Base-by-base conservation (phyloP, 2,329 filamentous ascomycete species). In the Sarocladiaceae sp. region DNA sequence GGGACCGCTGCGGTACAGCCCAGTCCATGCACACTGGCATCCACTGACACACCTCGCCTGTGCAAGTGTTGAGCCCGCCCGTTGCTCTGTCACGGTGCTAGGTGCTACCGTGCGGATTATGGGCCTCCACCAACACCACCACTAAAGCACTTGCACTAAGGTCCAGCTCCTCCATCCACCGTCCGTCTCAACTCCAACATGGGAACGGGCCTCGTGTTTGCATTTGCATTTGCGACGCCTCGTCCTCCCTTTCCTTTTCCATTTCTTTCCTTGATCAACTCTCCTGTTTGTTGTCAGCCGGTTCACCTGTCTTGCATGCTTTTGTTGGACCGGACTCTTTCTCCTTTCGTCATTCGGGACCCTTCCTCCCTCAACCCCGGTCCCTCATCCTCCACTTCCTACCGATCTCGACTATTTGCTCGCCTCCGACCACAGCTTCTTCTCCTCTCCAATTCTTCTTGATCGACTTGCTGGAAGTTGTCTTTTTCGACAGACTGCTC, bases 91-190 rank as follows among this genome's bases (percentile, higher is more conserved):
- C 22, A 20, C 37, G 18, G 18, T n/a, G n/a, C n/a, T n/a, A n/a
- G n/a, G n/a, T n/a, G n/a, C n/a, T n/a, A n/a, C n/a, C n/a, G n/a
- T n/a, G n/a, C n/a, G n/a, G n/a, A 28, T 44, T 44, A 44, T n/a
- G 23, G 37, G 40, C 40, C 44, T 48, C 25, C 44, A 50, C 47
- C 47, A 50, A 18, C 28, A 50, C 47, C 31, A 50, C 31, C 47
- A 47, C 42, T n/a, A n/a, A n/a, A n/a, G n/a, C 42, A 47, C n/a
- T 29, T 25, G 4, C 31, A 37, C 29, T 26, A 36, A 26, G n/a
- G 15, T 50, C 29, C 47, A 64, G 56, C 57, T 58, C 25, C 57
- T 54, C 33, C 53, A 57, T 37, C 54, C 59, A 33, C 29, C 28
- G 15, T 33, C 25, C n/a, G 40, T 46, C 26, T 48, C 44, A 20